phyloP scores from a whole-genome alignment of 139 green algal species.

The Micractinium sp. region DNA sequence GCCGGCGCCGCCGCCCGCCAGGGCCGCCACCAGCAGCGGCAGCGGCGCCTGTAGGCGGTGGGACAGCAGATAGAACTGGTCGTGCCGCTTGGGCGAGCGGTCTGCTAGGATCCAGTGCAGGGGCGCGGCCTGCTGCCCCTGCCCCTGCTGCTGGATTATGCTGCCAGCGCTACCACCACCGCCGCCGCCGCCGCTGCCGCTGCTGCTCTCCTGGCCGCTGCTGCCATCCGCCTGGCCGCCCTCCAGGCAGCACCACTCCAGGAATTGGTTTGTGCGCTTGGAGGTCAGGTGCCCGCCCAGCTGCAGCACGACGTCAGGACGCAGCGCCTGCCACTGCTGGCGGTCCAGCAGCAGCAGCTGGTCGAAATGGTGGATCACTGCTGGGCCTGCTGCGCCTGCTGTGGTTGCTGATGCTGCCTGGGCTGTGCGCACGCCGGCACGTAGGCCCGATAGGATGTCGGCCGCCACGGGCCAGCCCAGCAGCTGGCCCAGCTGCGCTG shows the following conservation, averaged over 20 bases:
- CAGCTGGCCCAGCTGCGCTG: slow-evolving; percentile 46
- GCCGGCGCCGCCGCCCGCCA: neutral
- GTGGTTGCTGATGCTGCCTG: neutral
- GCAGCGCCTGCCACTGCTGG: slow-evolving; percentile 60
- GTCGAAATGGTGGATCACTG: slow-evolving; percentile 78
- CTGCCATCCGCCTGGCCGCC: neutral
- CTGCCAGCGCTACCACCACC: neutral
- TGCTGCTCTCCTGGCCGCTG: neutral
- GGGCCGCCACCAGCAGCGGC: slow-evolving; percentile 36
- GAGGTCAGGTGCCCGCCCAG: slow-evolving; percentile 82
- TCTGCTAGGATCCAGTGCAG: slow-evolving; percentile 62
- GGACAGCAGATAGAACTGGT: slow-evolving; percentile 78
- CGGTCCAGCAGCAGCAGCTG: slow-evolving; percentile 74
- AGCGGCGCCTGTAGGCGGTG: slow-evolving; percentile 64
- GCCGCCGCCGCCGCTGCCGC: neutral
- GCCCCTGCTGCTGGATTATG: neutral
- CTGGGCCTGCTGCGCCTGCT: neutral
- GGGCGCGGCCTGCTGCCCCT: slow-evolving; percentile 4
- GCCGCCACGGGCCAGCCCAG: slow-evolving; percentile 90
- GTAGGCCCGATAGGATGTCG: slow-evolving; percentile 79
- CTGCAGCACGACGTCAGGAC: slow-evolving; percentile 87
- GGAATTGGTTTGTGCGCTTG: slow-evolving; percentile 86
- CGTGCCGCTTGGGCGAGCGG: slow-evolving; percentile 63
- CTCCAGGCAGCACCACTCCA: slow-evolving; percentile 73
- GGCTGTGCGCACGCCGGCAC: neutral